Conservation (phyloP, 1,284 basidiomycete genomes). For the Ceratobasidium sp. region DNA sequence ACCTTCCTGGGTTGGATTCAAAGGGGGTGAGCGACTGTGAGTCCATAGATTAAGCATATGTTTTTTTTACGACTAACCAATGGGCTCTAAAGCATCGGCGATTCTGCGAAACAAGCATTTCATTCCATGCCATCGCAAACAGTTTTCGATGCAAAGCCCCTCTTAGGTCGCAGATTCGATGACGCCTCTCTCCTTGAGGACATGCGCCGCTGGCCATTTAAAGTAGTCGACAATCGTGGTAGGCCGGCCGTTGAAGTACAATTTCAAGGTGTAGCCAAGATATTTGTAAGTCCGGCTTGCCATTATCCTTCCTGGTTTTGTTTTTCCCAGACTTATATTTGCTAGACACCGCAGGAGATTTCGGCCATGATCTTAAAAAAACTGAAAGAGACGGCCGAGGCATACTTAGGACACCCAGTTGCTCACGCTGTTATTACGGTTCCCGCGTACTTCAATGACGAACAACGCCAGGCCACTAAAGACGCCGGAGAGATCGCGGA, state of each 20-base stretch:
- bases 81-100: not conserved
- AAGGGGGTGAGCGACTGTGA: constrained; percentile 40
- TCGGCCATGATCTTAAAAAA: constrained; percentile 55
- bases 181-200: constrained; percentile 61
- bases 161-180: constrained; percentile 63
- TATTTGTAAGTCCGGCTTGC: constrained; percentile 57
- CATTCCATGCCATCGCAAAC: constrained; percentile 57
- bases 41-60: constrained; percentile 51
- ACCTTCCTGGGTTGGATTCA: constrained; percentile 59
- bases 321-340: too few relatives aligned
- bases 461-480: constrained; percentile 70
- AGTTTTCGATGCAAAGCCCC: constrained; percentile 72
- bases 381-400: constrained; percentile 75
- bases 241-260: constrained; percentile 69
- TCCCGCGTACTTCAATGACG: constrained; percentile 73
- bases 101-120: not conserved
- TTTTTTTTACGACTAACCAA: too few relatives aligned
- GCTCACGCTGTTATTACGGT: constrained; percentile 73
- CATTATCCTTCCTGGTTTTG: too few relatives aligned
- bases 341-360: not conserved
- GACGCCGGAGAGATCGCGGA: constrained; percentile 72
- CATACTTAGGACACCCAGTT: constrained; percentile 71
- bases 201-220: constrained; percentile 64
- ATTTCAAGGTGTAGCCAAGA: constrained; percentile 66
- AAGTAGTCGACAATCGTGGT: constrained; percentile 64